phyloP scores from a whole-genome alignment of 2,329 filamentous ascomycete species.

The Ophiostoma ulmi region DNA sequence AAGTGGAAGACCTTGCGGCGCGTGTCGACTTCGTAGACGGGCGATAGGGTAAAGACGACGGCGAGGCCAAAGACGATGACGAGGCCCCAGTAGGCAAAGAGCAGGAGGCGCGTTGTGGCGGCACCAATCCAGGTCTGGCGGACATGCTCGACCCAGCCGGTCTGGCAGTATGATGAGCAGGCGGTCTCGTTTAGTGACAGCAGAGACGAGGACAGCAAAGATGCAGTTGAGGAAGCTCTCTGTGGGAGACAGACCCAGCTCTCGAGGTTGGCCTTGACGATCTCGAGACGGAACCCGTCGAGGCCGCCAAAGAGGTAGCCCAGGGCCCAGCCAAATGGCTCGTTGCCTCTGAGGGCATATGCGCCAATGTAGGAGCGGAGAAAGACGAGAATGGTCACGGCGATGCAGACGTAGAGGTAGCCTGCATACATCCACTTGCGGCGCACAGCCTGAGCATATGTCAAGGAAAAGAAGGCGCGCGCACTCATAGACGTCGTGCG shows the following conservation, averaged over 20 bases:
- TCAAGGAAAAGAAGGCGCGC: slow-evolving; percentile 73
- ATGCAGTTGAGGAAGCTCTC: background rate
- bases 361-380: slow-evolving; percentile 64
- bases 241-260: slow-evolving; percentile 70
- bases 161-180: slow-evolving; percentile 35
- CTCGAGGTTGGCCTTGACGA: slow-evolving; percentile 63
- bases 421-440: slow-evolving; percentile 80
- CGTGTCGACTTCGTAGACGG: slow-evolving; percentile 86
- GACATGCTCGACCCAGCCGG: slow-evolving; percentile 61
- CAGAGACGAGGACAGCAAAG: background rate
- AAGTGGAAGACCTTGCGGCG: slow-evolving; percentile 96
- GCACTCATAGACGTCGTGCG: slow-evolving; percentile 59
- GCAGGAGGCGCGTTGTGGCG: slow-evolving; percentile 69
- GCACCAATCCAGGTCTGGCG: slow-evolving; percentile 59
- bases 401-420: slow-evolving; percentile 67
- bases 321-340: slow-evolving; percentile 89
- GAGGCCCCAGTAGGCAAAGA: slow-evolving; percentile 68
- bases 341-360: slow-evolving; percentile 63
- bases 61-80: slow-evolving; percentile 68
- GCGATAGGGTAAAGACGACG: slow-evolving; percentile 68
- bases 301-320: slow-evolving; percentile 83
- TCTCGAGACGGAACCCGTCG: slow-evolving; percentile 63
- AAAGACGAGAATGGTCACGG: slow-evolving; percentile 61
- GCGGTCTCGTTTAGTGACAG: background rate
- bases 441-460: slow-evolving; percentile 66